Evolutionary conservation across 2,329 filamentous ascomycete species (phyloP).

Genomic region (Trichoderma afroharzianum): DNA sequence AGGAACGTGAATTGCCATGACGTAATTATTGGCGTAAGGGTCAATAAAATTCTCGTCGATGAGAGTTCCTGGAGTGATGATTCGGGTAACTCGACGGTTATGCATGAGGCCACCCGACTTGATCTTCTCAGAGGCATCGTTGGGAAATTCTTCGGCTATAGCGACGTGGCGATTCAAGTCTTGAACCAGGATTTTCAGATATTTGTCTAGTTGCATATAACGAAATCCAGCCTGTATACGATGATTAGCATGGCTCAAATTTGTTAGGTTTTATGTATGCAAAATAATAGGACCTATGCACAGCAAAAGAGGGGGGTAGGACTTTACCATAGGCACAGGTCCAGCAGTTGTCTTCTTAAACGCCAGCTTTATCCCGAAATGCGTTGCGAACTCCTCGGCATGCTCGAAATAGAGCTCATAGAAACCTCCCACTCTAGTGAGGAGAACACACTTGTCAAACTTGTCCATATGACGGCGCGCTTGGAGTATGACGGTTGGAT

Average conservation of each 20-base stretch:
- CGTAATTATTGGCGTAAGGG: conserved; percentile 87
- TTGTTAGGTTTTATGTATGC: neutral
- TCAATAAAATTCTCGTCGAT: conserved; percentile 99
- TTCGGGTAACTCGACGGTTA: conserved; percentile 77
- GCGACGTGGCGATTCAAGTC: conserved; percentile 89
- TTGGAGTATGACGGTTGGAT: conserved; percentile 86
- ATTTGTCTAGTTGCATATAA: conserved; percentile 86
- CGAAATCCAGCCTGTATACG: conserved; percentile 76
- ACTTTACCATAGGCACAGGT: conserved; percentile 76
- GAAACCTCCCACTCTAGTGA: conserved; percentile 92
- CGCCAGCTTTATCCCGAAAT: conserved; percentile 83
- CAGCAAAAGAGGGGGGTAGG: conserved; percentile 20
- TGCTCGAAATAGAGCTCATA: conserved; percentile 98
- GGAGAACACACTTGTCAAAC: conserved; percentile 83
- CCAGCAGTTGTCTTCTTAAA: conserved; percentile 75
- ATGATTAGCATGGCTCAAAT: neutral
- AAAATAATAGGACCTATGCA: neutral
- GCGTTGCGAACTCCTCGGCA: conserved; percentile 80
- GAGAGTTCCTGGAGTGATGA: conserved; percentile 90
- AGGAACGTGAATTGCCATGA: conserved; percentile 70
- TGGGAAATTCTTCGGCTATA: conserved; percentile 87
- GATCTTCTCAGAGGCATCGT: conserved; percentile 64
- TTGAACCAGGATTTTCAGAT: conserved; percentile 87
- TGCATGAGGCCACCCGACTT: conserved; percentile 78
- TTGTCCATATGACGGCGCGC: conserved; percentile 85